A percentile compares a stretch with the other conserved stretches of the same genome.
Evolutionary conservation across 2,329 filamentous ascomycete genomes (phyloP).

Genomic region (Diaporthe sp.): DNA sequence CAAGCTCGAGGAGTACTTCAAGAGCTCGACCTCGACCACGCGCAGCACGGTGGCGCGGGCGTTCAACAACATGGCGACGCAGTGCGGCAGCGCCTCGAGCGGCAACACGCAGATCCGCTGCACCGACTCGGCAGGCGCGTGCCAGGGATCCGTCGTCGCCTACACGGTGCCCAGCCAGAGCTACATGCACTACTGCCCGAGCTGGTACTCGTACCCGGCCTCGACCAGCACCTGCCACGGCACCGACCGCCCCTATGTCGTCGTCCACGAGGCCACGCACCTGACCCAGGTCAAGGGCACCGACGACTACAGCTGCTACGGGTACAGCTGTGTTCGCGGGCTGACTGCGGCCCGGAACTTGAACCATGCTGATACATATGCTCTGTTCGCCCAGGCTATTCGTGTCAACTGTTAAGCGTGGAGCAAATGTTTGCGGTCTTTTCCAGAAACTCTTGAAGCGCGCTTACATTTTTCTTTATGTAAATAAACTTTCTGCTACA

Average conservation of each 20-base stretch:
- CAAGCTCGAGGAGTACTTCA: constrained; percentile 75
- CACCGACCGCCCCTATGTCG: constrained; percentile 76
- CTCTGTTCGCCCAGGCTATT: constrained; percentile 51
- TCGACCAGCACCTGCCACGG: constrained; percentile 68
- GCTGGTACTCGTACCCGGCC: constrained; percentile 70
- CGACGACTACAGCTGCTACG: constrained; percentile 67
- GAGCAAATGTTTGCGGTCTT: not conserved
- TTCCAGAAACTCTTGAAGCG: not conserved
- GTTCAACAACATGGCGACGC: constrained; percentile 63
- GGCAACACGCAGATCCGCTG: constrained; percentile 71
- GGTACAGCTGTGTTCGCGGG: constrained; percentile 63
- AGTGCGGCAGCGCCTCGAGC: constrained; percentile 66
- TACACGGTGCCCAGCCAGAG: constrained; percentile 70
- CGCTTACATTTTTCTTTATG: not conserved
- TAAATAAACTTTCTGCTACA: not conserved
- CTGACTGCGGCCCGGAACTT: constrained; percentile 66
- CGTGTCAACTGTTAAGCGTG: constrained; percentile 3
- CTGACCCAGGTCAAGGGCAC: constrained; percentile 69
- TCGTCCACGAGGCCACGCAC: constrained; percentile 78
- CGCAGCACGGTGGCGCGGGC: constrained; percentile 67
- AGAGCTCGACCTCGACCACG: constrained; percentile 61
- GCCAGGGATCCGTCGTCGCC: constrained; percentile 64
- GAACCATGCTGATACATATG: constrained; percentile 73
- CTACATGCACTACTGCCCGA: constrained; percentile 74
- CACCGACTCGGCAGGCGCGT: constrained; percentile 69